Evolutionary conservation across 1,139 yeast genomes (phyloP).

Genomic region (Eremothecium coryli): DNA sequence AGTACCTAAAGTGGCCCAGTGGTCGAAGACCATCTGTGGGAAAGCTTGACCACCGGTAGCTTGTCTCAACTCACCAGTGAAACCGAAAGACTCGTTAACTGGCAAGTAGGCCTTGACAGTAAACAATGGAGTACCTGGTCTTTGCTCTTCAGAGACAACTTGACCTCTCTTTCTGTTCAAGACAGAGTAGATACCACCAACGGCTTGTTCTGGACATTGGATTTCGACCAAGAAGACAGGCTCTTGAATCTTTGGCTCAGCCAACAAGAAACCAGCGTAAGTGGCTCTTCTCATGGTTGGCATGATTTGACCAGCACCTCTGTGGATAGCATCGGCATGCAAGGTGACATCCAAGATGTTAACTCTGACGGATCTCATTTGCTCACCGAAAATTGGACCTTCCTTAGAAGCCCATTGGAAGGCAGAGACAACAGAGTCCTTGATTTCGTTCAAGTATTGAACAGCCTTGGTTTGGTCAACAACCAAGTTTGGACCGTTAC

Average conservation of each 20-base stretch:
- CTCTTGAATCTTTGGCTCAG: slow-evolving; percentile 98
- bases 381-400: slow-evolving; percentile 98
- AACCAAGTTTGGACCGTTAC: slow-evolving; percentile 97
- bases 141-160: slow-evolving; percentile 97
- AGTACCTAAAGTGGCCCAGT: slow-evolving; percentile 87
- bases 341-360: slow-evolving; percentile 98
- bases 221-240: slow-evolving; percentile 99
- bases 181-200: slow-evolving; percentile 99
- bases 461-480: slow-evolving; percentile 99
- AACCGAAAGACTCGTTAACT: slow-evolving; percentile 99
- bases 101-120: slow-evolving; percentile 99
- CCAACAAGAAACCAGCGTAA: slow-evolving; percentile 95
- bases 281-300: slow-evolving; percentile 99
- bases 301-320: slow-evolving; percentile 99
- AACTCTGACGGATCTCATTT: slow-evolving; percentile 90
- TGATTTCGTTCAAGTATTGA: slow-evolving; percentile 97
- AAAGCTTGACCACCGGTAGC: slow-evolving; percentile 99
- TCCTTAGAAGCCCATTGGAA: slow-evolving; percentile 99
- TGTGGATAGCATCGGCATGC: slow-evolving; percentile 99
- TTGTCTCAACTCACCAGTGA: slow-evolving; percentile 98
- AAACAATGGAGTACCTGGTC: slow-evolving; percentile 99
- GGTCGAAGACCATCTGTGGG: slow-evolving; percentile 99
- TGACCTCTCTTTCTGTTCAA: slow-evolving; percentile 99
- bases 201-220: slow-evolving; percentile 98
- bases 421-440: slow-evolving; percentile 99